phyloP scores from a whole-genome alignment of 2,329 filamentous ascomycete genomes.

The Reticulascus tulasneorum region DNA sequence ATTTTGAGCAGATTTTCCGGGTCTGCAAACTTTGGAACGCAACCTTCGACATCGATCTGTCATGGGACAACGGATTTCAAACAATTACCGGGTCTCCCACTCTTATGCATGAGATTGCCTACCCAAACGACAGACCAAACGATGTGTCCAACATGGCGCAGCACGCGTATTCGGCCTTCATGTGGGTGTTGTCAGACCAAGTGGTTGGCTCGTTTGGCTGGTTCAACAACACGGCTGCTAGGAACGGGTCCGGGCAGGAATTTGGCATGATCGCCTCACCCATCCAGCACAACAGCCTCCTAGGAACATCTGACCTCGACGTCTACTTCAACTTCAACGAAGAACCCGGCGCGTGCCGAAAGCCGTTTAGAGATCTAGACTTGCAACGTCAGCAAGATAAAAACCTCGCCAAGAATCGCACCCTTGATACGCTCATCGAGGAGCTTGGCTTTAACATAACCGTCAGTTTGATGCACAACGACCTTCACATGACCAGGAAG shows the following conservation, averaged over 20 bases:
- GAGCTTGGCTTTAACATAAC: constrained; percentile 6
- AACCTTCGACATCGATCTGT: background rate
- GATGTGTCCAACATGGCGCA: too few relatives aligned
- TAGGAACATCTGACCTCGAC: constrained; percentile 3
- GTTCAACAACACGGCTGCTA: too few relatives aligned
- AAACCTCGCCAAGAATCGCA: background rate
- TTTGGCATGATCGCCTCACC: constrained; percentile 4
- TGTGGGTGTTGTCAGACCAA: constrained; percentile 5
- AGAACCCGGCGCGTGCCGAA: too few relatives aligned
- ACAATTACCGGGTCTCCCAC: background rate
- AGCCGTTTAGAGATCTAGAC: too few relatives aligned
- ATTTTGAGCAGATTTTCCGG: too few relatives aligned
- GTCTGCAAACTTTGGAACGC: constrained; percentile 5
- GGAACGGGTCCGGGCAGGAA: background rate
- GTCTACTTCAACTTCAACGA: constrained; percentile 8
- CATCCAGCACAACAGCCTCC: constrained; percentile 3
- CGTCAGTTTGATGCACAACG: constrained; percentile 5
- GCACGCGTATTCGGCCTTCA: constrained; percentile 4
- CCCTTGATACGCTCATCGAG: constrained; percentile 1
- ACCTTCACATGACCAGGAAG: constrained; percentile 5
- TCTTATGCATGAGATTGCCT: background rate
- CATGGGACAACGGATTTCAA: constrained; percentile 2
- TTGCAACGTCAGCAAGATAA: constrained; percentile 2
- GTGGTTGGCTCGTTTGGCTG: constrained; percentile 2
- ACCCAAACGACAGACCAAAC: constrained; percentile 1